Conservation (phyloP, 2,329 filamentous ascomycete species). For the Diaporthe aspalathi region DNA sequence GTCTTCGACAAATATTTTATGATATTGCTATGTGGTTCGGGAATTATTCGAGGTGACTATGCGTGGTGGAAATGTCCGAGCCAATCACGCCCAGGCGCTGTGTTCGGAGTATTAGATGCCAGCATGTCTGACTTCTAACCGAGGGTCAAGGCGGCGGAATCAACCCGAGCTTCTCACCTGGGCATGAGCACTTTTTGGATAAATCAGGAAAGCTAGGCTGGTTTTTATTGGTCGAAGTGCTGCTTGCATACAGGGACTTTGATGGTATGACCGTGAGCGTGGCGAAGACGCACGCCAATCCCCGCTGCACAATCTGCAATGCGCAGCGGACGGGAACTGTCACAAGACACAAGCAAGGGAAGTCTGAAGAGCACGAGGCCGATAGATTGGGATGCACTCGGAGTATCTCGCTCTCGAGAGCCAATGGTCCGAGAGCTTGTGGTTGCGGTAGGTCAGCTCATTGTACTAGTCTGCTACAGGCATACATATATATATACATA, state of each 20-base stretch:
- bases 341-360: not conserved
- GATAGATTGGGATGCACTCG: not conserved
- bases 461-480: too few species aligned
- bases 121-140: not conserved
- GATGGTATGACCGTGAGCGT: not conserved
- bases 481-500: not conserved
- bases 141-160: not conserved
- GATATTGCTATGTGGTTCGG: not conserved
- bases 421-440: not conserved
- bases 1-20: not conserved
- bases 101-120: not conserved
- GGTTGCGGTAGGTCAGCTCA: not conserved
- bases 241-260: not conserved
- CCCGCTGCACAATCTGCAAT: too few species aligned
- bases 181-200: too few species aligned
- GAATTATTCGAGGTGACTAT: not conserved
- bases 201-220: not conserved
- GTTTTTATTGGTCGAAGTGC: too few species aligned
- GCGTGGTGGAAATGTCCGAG: not conserved
- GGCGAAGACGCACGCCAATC: not conserved
- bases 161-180: not conserved
- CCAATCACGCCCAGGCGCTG: not conserved
- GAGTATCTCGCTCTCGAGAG: not conserved
- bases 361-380: not conserved
- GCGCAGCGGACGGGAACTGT: not conserved